Evolutionary conservation across 2,329 filamentous ascomycete genomes (phyloP).

Genomic region (Aspergillus awamori): DNA sequence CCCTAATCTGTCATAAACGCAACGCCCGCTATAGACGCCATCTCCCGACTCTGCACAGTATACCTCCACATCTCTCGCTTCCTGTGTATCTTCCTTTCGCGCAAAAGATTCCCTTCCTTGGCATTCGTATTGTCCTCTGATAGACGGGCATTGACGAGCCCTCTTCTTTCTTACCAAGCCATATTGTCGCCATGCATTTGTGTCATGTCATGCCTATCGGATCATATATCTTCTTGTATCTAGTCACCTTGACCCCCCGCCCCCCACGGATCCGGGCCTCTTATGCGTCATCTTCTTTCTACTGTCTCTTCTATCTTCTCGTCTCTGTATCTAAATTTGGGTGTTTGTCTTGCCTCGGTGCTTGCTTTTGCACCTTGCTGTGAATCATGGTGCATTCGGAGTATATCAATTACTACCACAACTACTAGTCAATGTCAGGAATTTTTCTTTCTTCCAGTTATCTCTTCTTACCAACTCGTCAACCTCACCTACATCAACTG

Average conservation of each 20-base stretch:
- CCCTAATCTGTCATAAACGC: not conserved
- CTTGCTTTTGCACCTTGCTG: not conserved
- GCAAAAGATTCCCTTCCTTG: not conserved
- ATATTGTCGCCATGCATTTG: not conserved
- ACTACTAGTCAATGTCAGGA: not conserved
- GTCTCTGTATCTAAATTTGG: not conserved
- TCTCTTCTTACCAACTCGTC: no score
- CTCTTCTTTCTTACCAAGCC: not conserved
- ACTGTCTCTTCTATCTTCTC: not conserved
- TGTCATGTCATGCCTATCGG: not conserved
- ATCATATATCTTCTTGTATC: not conserved
- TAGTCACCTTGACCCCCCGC: not conserved
- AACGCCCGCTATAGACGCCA: not conserved
- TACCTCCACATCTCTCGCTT: not conserved
- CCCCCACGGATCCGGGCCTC: not conserved
- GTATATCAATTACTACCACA: not conserved
- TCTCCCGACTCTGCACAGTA: not conserved
- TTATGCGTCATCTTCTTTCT: not conserved
- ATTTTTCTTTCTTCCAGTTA: not conserved
- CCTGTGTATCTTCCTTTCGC: not conserved
- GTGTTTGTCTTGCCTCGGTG: not conserved
- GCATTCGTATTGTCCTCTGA: not conserved
- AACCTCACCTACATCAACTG: no score
- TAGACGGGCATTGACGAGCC: not conserved
- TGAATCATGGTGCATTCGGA: not conserved